A percentile compares a stretch with the other conserved stretches of the same genome.
These are phyloP conservation scores for Chlamydomonas eustigma DNA, from an alignment of 139 green algal genomes.

Conservation along the genomic window DNA sequence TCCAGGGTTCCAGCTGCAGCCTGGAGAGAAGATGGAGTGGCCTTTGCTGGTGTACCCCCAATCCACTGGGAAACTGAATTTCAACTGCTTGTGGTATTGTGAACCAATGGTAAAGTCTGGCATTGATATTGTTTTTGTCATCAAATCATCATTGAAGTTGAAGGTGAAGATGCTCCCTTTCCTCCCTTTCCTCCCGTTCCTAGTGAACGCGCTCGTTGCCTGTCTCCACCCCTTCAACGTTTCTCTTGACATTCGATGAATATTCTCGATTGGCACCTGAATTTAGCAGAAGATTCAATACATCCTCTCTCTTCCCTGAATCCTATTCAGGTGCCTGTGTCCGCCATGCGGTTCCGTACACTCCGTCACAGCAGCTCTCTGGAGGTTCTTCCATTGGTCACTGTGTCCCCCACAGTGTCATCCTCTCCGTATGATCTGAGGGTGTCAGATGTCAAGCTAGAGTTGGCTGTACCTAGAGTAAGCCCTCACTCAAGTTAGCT, in stretches of 20 bases:
- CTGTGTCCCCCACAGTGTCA: constrained; percentile 25
- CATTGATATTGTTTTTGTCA: no score
- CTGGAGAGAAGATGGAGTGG: constrained; percentile 31
- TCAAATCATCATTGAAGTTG: no score
- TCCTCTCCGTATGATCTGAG: constrained; percentile 17
- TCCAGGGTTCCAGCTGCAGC: constrained; percentile 22
- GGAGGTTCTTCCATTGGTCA: constrained; percentile 41
- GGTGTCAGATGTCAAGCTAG: constrained; percentile 7
- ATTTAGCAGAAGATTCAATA: no score
- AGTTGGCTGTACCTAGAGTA: not conserved
- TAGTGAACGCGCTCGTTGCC: no score
- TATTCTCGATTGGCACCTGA: no score
- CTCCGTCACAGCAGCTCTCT: constrained; percentile 49
- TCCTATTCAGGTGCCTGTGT: constrained; percentile 15
- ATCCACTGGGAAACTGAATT: constrained; percentile 24
- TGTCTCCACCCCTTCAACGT: no score
- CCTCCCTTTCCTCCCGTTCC: no score
- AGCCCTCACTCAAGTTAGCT: no score
- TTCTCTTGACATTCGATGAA: no score
- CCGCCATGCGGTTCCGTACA: constrained; percentile 45
- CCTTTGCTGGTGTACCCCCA: constrained; percentile 57
- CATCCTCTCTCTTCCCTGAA: no score
- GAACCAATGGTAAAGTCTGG: constrained; percentile 42
- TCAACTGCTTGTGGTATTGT: constrained; percentile 49
- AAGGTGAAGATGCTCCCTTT: no score